Evolutionary conservation across 1,284 basidiomycete genomes (phyloP).

Genomic region (Schizopora paradoxa): DNA sequence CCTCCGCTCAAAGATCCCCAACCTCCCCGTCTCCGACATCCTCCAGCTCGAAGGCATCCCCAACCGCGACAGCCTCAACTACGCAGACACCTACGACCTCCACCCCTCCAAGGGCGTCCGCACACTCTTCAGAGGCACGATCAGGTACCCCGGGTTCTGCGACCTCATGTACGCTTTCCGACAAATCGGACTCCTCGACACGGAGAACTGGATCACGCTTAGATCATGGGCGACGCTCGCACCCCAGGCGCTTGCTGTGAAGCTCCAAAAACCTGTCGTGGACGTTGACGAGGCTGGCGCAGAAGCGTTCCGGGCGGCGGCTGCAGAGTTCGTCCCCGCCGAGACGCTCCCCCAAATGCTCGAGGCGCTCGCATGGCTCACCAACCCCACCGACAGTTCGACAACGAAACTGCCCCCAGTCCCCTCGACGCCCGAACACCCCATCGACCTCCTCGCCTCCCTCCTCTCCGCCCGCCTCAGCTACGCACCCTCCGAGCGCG

Average conservation of each 20-base stretch:
- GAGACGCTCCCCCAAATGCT: slow-evolving; percentile 33
- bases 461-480: slow-evolving; percentile 73
- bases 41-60: slow-evolving; percentile 83
- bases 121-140: slow-evolving; percentile 81
- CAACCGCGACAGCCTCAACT: slow-evolving; percentile 83
- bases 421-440: slow-evolving; percentile 42
- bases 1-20: slow-evolving; percentile 54
- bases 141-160: slow-evolving; percentile 89
- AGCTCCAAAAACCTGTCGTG: slow-evolving; percentile 26
- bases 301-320: slow-evolving; percentile 27
- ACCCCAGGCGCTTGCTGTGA: slow-evolving; percentile 31
- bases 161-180: slow-evolving; percentile 73
- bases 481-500: slow-evolving; percentile 72
- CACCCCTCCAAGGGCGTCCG: slow-evolving; percentile 42
- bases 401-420: slow-evolving; percentile 37
- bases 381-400: slow-evolving; percentile 22
- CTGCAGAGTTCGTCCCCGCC: slow-evolving; percentile 35
- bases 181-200: slow-evolving; percentile 66
- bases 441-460: slow-evolving; percentile 76
- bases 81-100: slow-evolving; percentile 70
- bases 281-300: slow-evolving; percentile 19
- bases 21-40: slow-evolving; percentile 62
- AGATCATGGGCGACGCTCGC: slow-evolving; percentile 43
- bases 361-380: slow-evolving; percentile 58
- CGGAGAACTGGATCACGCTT: slow-evolving; percentile 33